Percentiles rank a stretch among this genome's conserved stretches.
Conservation (phyloP, 129 eudicot species). For the Apium graveolens region DNA sequence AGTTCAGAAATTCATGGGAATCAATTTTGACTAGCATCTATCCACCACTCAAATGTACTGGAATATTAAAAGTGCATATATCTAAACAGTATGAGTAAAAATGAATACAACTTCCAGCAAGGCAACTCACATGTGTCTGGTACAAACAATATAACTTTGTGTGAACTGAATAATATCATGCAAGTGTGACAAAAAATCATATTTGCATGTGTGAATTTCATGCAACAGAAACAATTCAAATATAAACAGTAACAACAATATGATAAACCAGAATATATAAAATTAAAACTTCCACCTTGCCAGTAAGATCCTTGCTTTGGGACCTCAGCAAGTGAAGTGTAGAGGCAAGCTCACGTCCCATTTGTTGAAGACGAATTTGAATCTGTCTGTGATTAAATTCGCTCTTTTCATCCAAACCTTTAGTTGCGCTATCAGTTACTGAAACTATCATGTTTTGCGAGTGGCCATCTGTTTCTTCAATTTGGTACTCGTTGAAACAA, state of each 20-base stretch:
- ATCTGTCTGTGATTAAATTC: slow-evolving; percentile 20
- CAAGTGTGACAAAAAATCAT: neutral
- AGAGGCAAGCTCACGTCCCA: slow-evolving; percentile 57
- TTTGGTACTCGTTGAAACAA: slow-evolving; percentile 17
- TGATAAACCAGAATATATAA: neutral
- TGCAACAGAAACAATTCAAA: neutral
- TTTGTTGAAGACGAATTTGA: slow-evolving; percentile 50
- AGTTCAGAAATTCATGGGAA: neutral
- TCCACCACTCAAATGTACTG: neutral
- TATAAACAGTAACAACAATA: neutral
- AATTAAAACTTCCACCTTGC: slow-evolving; percentile 15
- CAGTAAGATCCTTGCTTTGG: slow-evolving; percentile 19
- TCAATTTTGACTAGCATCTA: neutral
- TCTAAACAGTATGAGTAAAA: neutral
- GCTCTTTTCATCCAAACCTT: slow-evolving; percentile 12
- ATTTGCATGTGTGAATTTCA: neutral
- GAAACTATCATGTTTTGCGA: slow-evolving; percentile 16
- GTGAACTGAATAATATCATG: neutral
- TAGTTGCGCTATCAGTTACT: slow-evolving; percentile 7
- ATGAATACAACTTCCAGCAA: neutral
- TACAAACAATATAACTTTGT: neutral
- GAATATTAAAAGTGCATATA: neutral
- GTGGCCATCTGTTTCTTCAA: slow-evolving; percentile 12
- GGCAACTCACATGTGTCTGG: neutral
- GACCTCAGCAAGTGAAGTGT: slow-evolving; percentile 50